Conservation (phyloP, 192 early-diverging fungal genomes). For the Umbelopsis sp. region DNA sequence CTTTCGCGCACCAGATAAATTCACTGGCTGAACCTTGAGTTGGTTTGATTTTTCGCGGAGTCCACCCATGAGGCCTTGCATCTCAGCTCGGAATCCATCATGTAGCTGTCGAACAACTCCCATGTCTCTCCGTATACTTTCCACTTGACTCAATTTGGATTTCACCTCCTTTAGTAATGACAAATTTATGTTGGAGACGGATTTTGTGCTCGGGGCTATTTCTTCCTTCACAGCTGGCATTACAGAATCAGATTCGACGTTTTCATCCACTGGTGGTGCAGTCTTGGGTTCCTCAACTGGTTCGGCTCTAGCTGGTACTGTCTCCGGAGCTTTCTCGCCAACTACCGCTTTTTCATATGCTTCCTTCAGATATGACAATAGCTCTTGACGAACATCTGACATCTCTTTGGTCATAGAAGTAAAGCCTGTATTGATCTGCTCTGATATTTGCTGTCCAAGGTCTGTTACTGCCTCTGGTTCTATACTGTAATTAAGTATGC, state of each 20-base stretch:
- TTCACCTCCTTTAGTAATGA: slow-evolving; percentile 26
- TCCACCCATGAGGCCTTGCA: slow-evolving; percentile 65
- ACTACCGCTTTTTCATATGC: neutral
- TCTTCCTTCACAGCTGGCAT: neutral
- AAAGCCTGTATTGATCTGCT: slow-evolving; percentile 1
- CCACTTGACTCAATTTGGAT: slow-evolving; percentile 47
- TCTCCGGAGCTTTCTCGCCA: neutral
- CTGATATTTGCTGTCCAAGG: neutral
- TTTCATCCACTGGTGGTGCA: neutral
- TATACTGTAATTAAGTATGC: neutral
- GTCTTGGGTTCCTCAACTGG: neutral
- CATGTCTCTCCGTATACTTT: slow-evolving; percentile 51
- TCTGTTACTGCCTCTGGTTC: neutral
- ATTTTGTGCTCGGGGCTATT: neutral
- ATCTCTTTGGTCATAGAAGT: neutral
- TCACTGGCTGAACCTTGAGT: slow-evolving; percentile 35
- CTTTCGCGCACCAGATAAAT: slow-evolving; percentile 30
- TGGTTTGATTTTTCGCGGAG: slow-evolving; percentile 37
- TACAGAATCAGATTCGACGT: neutral
- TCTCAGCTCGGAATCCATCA: slow-evolving; percentile 55
- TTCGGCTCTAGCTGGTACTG: neutral
- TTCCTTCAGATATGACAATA: neutral
- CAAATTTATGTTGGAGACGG: neutral
- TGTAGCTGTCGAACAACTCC: slow-evolving; percentile 55
- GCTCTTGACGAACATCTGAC: neutral